These are phyloP conservation scores for Asterophora parasitica DNA, from an alignment of 768 basidiomycete species.

Conservation along the genomic window DNA sequence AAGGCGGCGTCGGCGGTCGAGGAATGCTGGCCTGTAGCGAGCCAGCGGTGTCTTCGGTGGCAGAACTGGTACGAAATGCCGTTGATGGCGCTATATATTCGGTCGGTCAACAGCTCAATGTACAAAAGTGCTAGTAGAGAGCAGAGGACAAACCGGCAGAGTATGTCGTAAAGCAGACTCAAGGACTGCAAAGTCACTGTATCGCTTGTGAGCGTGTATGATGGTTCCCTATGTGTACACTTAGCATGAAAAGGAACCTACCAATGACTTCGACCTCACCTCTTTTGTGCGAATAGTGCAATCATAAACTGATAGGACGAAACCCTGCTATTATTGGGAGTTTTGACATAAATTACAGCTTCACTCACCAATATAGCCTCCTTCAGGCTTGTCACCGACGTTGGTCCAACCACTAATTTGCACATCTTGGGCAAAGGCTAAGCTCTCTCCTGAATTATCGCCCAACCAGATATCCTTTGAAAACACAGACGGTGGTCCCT, in stretches of 20 bases:
- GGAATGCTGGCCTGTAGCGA: slow-evolving; percentile 62
- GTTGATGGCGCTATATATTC: slow-evolving; percentile 25
- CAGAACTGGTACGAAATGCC: slow-evolving; percentile 48
- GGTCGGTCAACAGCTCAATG: too few relatives aligned
- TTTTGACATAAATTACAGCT: background rate
- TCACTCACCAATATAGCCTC: slow-evolving; percentile 58
- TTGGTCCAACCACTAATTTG: slow-evolving; percentile 66
- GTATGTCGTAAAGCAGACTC: slow-evolving; percentile 41
- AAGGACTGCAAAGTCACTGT: slow-evolving; percentile 60
- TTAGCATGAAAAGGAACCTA: slow-evolving; percentile 4
- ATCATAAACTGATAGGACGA: slow-evolving; percentile 52
- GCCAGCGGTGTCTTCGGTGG: slow-evolving; percentile 69
- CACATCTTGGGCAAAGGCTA: slow-evolving; percentile 60
- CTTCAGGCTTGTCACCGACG: slow-evolving; percentile 61
- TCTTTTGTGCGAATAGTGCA: slow-evolving; percentile 66
- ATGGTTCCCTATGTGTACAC: slow-evolving; percentile 42
- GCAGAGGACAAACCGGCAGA: slow-evolving; percentile 43
- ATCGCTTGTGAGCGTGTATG: slow-evolving; percentile 64
- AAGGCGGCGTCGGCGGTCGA: slow-evolving; percentile 54
- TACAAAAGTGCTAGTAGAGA: too few relatives aligned
- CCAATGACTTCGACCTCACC: slow-evolving; percentile 17
- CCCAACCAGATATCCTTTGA: slow-evolving; percentile 68
- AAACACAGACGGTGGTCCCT: slow-evolving; percentile 49
- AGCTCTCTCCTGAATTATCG: slow-evolving; percentile 51
- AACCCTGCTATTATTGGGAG: too few relatives aligned